These are phyloP conservation scores for Alectoria sarmentosa DNA, from an alignment of 495 filamentous ascomycete genomes.

Conservation along the genomic window DNA sequence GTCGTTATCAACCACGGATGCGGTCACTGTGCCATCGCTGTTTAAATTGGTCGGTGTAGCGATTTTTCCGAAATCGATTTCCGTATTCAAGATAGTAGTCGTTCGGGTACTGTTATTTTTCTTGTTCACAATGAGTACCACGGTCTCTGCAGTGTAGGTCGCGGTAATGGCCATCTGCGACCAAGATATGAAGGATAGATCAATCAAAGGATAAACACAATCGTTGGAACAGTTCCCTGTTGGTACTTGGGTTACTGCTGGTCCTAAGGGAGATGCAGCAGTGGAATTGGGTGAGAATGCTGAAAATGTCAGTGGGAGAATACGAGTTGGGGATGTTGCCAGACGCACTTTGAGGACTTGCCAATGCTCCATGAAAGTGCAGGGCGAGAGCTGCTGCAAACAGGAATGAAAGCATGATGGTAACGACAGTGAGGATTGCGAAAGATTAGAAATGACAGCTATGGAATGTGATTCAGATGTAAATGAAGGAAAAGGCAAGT, in stretches of 20 bases:
- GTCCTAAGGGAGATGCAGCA: not conserved
- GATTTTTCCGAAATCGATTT: constrained; percentile 11
- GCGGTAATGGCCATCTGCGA: not conserved
- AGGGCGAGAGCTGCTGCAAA: not conserved
- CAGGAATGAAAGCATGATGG: not conserved
- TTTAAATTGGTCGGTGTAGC: constrained; percentile 12
- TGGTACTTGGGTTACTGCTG: not conserved
- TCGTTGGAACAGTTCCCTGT: not conserved
- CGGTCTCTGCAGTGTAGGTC: constrained; percentile 8
- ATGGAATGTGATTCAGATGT: not conserved
- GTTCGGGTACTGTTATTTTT: constrained; percentile 15
- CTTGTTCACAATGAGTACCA: constrained; percentile 7
- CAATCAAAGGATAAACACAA: not conserved
- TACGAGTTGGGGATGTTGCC: not conserved
- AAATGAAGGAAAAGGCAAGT: not conserved
- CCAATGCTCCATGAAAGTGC: not conserved
- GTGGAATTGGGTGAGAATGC: constrained; percentile 2
- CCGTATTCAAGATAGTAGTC: constrained; percentile 14
- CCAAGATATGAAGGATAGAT: not conserved
- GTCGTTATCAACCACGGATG: not conserved
- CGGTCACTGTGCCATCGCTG: constrained; percentile 15
- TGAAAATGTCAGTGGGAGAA: not conserved
- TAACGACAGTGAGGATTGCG: not conserved
- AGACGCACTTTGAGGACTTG: constrained; percentile 8
- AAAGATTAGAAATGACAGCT: not conserved